Evolutionary conservation across 306 rosid species (phyloP).

Genomic region (Gleditsia sinensis): DNA sequence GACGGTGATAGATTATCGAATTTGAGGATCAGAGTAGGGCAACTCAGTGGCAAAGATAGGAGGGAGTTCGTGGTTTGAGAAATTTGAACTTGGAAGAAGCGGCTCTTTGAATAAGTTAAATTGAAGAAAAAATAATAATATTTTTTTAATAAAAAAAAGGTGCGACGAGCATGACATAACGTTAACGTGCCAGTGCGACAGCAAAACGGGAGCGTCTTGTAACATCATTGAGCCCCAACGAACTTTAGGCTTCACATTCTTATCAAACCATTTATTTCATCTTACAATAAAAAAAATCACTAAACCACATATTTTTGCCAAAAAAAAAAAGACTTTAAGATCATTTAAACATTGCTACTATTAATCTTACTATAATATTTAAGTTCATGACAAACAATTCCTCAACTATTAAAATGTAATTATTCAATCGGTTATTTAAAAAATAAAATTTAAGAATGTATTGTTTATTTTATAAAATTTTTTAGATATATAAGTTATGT

Average conservation of each 20-base stretch:
- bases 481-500: too few relatives aligned
- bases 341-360: too few relatives aligned
- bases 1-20: background rate
- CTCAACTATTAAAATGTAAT: too few relatives aligned
- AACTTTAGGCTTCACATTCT: background rate
- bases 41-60: background rate
- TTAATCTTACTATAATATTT: too few relatives aligned
- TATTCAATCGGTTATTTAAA: too few relatives aligned
- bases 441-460: too few relatives aligned
- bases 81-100: constrained; percentile 27
- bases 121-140: background rate
- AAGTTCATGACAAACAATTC: too few relatives aligned
- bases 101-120: background rate
- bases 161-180: background rate
- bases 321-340: too few relatives aligned
- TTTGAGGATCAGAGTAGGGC: constrained; percentile 4
- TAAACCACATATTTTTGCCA: background rate
- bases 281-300: background rate
- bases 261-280: background rate
- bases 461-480: too few relatives aligned
- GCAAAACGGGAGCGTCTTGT: background rate
- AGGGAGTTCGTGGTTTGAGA: background rate
- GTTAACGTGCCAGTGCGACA: background rate
- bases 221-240: background rate
- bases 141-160: background rate